Evolutionary conservation across 2,329 filamentous ascomycete species (phyloP).

Genomic region (Orbilia quercus): DNA sequence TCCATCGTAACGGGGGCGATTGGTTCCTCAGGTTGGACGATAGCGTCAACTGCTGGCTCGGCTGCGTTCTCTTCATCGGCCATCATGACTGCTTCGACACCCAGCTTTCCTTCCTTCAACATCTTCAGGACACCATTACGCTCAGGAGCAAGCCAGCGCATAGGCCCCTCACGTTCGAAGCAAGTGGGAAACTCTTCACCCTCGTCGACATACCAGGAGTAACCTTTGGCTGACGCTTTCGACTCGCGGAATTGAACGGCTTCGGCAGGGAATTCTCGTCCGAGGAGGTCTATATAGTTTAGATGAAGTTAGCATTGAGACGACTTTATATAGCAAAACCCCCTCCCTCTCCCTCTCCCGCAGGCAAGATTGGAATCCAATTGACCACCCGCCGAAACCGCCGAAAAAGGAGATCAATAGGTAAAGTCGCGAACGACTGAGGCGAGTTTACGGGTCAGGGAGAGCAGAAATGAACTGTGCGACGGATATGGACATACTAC

Average conservation of each 20-base stretch:
- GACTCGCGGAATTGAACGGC: slow-evolving; percentile 49
- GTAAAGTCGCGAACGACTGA: background rate
- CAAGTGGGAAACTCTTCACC: slow-evolving; percentile 48
- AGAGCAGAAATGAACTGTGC: background rate
- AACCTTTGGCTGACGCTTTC: slow-evolving; percentile 49
- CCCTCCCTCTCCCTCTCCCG: no score
- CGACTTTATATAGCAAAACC: background rate
- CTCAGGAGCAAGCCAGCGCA: slow-evolving; percentile 53
- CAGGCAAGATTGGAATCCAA: slow-evolving; percentile 5
- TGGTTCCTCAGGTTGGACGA: slow-evolving; percentile 29
- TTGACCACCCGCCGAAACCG: slow-evolving; percentile 9
- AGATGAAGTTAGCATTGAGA: slow-evolving; percentile 2
- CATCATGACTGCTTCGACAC: slow-evolving; percentile 54
- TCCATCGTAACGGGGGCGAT: slow-evolving; percentile 23
- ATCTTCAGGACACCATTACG: slow-evolving; percentile 53
- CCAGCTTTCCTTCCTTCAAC: slow-evolving; percentile 54
- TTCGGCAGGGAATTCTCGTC: slow-evolving; percentile 53
- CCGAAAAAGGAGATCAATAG: slow-evolving; percentile 1
- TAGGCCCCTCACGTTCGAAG: slow-evolving; percentile 52
- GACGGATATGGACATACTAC: slow-evolving; percentile 31
- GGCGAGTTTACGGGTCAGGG: background rate
- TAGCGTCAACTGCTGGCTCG: slow-evolving; percentile 31
- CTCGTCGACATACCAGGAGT: slow-evolving; percentile 55
- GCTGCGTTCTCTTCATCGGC: slow-evolving; percentile 44
- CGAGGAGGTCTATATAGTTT: slow-evolving; percentile 33